Evolutionary conservation across 164 flowering plant species (phyloP).

Genomic region (Kingdonia uniflora): DNA sequence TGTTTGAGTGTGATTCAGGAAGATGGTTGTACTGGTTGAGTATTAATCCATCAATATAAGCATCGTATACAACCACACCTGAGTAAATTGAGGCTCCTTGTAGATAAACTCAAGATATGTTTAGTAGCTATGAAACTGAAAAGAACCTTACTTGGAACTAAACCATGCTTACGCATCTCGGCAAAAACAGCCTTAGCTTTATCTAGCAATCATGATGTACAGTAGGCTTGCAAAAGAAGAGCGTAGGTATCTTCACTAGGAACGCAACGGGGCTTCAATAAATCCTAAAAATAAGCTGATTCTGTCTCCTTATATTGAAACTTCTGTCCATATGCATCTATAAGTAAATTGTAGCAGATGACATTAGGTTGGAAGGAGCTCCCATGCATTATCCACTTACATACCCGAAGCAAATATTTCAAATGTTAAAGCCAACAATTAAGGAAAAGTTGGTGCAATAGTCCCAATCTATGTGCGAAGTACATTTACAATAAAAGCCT

Average conservation of each 20-base stretch:
- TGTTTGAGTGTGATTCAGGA: too few relatives aligned
- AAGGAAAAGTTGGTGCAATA: too few relatives aligned
- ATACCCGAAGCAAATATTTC: slow-evolving; percentile 36
- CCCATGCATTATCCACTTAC: slow-evolving; percentile 64
- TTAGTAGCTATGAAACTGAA: too few relatives aligned
- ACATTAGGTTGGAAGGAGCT: slow-evolving; percentile 75
- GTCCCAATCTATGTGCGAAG: too few relatives aligned
- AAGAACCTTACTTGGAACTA: slow-evolving; percentile 45
- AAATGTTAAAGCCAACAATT: too few relatives aligned
- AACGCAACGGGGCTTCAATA: slow-evolving; percentile 46
- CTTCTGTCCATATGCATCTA: slow-evolving; percentile 76
- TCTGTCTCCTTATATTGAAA: slow-evolving; percentile 50
- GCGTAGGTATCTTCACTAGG: slow-evolving; percentile 92
- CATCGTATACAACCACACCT: slow-evolving; percentile 76
- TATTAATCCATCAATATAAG: slow-evolving; percentile 71
- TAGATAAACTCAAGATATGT: too few relatives aligned
- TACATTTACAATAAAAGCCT: too few relatives aligned
- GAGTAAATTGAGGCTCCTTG: slow-evolving; percentile 3
- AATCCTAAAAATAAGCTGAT: slow-evolving; percentile 46
- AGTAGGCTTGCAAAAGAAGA: slow-evolving; percentile 62
- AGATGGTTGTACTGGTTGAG: too few relatives aligned
- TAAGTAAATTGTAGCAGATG: slow-evolving; percentile 76
- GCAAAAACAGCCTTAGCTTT: slow-evolving; percentile 72
- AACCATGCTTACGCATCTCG: slow-evolving; percentile 53
- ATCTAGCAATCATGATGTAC: slow-evolving; percentile 40